These are phyloP conservation scores for Zopfochytrium polystomum DNA, from an alignment of 371 early-diverging fungal species.

Conservation along the genomic window DNA sequence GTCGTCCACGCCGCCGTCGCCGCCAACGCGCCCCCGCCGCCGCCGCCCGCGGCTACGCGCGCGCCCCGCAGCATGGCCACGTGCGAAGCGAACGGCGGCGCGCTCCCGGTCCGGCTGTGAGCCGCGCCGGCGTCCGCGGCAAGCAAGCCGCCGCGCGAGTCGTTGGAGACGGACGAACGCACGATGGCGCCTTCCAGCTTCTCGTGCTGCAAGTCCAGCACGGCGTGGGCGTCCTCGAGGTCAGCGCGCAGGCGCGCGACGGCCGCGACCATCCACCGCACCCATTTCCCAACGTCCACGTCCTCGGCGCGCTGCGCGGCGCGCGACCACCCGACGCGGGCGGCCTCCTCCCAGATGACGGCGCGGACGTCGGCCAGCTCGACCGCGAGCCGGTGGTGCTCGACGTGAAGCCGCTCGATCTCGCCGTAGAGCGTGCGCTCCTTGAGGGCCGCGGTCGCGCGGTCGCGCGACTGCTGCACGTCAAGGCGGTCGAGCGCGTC, in stretches of 20 bases:
- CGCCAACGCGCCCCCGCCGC: slow-evolving; percentile 7
- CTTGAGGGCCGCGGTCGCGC: slow-evolving; percentile 12
- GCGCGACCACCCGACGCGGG: slow-evolving; percentile 2
- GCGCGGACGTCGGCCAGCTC: neutral
- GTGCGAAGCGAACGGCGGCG: neutral
- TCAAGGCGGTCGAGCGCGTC: slow-evolving; percentile 6
- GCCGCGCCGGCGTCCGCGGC: neutral
- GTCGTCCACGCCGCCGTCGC: slow-evolving; percentile 7
- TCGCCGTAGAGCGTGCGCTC: slow-evolving; percentile 22
- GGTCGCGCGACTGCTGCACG: slow-evolving; percentile 11
- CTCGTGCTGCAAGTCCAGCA: slow-evolving; percentile 28
- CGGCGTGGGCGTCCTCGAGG: slow-evolving; percentile 13
- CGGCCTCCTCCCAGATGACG: slow-evolving; percentile 14
- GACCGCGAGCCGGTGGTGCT: slow-evolving; percentile 5
- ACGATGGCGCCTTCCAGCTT: slow-evolving; percentile 23
- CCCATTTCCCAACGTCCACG: slow-evolving; percentile 20
- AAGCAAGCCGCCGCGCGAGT: neutral
- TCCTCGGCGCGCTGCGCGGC: slow-evolving; percentile 15
- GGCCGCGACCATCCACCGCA: slow-evolving; percentile 14
- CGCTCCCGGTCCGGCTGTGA: neutral
- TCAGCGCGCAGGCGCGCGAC: neutral
- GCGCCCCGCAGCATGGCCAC: neutral
- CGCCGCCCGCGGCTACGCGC: slow-evolving; percentile 30
- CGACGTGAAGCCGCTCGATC: slow-evolving; percentile 13
- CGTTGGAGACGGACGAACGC: slow-evolving; percentile 2